Conservation (phyloP, 768 basidiomycete genomes). For the Suillus plorans region DNA sequence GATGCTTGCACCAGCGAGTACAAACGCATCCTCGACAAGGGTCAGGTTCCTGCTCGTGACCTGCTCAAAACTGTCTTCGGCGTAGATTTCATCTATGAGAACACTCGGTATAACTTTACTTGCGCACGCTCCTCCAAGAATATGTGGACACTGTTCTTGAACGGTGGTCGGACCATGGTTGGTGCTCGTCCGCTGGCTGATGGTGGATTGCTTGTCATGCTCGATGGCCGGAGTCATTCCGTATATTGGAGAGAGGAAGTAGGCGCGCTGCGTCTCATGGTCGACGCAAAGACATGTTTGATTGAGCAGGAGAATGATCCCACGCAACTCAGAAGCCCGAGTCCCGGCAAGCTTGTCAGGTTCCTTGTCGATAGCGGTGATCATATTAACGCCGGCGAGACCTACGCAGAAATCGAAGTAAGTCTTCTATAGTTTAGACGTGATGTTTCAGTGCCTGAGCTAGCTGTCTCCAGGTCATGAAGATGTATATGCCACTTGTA, state of each 20-base stretch:
- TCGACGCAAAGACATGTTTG: constrained; percentile 96
- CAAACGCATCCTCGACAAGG: constrained; percentile 94
- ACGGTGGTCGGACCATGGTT: constrained; percentile 90
- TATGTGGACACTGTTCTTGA: constrained; percentile 93
- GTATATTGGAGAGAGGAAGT: constrained; percentile 99
- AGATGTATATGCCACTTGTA: constrained; percentile 99
- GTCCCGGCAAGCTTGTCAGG: constrained; percentile 93
- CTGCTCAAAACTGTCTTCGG: constrained; percentile 95
- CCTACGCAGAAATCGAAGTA: constrained; percentile 98
- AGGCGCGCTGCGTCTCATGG: constrained; percentile 86
- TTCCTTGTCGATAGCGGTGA: constrained; percentile 97
- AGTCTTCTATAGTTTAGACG: constrained; percentile 17
- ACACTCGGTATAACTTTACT: constrained; percentile 92
- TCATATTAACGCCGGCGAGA: constrained; percentile 93
- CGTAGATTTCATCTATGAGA: constrained; percentile 97
- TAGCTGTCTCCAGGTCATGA: constrained; percentile 69
- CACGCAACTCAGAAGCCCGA: constrained; percentile 93
- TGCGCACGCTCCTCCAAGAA: constrained; percentile 87
- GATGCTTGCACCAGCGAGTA: constrained; percentile 92
- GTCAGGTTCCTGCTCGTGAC: constrained; percentile 94
- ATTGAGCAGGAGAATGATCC: constrained; percentile 99
- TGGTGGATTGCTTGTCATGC: constrained; percentile 87
- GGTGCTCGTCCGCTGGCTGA: constrained; percentile 92
- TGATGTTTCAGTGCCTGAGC: constrained; percentile 1
- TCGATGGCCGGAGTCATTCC: constrained; percentile 95